These are phyloP conservation scores for Nepenthes gracilis DNA, from an alignment of 148 eudicot genomes.

Conservation along the genomic window DNA sequence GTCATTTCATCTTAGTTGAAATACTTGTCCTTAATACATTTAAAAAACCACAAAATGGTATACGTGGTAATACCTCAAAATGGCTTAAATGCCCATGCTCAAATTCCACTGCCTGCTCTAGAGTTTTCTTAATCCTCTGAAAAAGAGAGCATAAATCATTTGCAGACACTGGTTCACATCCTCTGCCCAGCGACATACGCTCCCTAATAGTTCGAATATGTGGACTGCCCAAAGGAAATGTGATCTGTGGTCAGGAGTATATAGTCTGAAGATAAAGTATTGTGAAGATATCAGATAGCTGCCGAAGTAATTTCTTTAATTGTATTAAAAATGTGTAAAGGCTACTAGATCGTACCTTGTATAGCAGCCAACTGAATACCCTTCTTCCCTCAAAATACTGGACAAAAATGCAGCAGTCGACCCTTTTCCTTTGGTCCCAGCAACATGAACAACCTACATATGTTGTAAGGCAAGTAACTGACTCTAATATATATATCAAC, in stretches of 20 bases:
- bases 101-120: constrained; percentile 56
- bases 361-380: constrained; percentile 89
- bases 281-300: neutral
- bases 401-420: constrained; percentile 90
- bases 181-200: constrained; percentile 63
- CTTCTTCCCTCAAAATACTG: constrained; percentile 72
- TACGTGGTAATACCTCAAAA: constrained; percentile 57
- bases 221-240: constrained; percentile 58
- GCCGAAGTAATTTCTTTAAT: neutral
- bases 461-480: neutral
- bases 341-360: constrained; percentile 39
- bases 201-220: constrained; percentile 83
- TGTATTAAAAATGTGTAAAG: neutral
- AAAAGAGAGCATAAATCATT: constrained; percentile 36
- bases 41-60: neutral
- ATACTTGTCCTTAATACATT: neutral
- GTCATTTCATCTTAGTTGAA: no score
- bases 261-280: neutral
- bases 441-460: constrained; percentile 70
- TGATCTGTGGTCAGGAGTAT: constrained; percentile 10
- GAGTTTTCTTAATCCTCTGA: constrained; percentile 31
- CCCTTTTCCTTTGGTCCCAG: constrained; percentile 99
- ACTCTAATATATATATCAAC: neutral
- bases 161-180: constrained; percentile 56
- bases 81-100: constrained; percentile 70